Evolutionary conservation across 352 stramenopile genomes (phyloP).

Genomic region (Phytophthora tubulina): DNA sequence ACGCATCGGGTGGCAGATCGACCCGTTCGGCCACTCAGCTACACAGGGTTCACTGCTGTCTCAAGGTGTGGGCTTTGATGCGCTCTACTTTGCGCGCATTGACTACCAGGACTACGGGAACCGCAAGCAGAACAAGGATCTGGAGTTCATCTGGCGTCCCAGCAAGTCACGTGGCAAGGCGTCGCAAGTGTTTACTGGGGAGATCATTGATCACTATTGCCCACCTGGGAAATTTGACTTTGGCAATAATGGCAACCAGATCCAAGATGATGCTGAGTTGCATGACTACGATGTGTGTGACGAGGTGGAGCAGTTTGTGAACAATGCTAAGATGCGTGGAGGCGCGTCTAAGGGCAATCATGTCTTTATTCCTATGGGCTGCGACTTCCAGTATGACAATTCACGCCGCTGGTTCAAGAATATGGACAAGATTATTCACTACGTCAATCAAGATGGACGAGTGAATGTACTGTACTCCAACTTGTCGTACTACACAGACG

Average conservation of each 20-base stretch:
- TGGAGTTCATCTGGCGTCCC: constrained; percentile 97
- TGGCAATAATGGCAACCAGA: constrained; percentile 66
- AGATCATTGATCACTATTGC: constrained; percentile 89
- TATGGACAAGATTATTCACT: constrained; percentile 97
- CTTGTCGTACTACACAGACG: constrained; percentile 95
- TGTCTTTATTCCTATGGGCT: constrained; percentile 93
- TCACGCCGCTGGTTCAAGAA: constrained; percentile 94
- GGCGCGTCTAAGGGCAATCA: constrained; percentile 81
- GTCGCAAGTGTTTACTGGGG: constrained; percentile 88
- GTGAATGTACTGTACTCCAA: constrained; percentile 98
- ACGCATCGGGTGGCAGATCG: constrained; percentile 98
- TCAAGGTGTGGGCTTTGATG: constrained; percentile 94
- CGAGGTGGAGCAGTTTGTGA: constrained; percentile 89
- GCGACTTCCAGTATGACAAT: constrained; percentile 96
- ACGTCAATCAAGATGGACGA: constrained; percentile 91
- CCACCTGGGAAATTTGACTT: constrained; percentile 83
- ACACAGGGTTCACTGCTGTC: constrained; percentile 95
- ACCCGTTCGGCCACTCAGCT: constrained; percentile 95
- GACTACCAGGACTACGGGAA: constrained; percentile 97
- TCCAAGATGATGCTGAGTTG: constrained; percentile 90
- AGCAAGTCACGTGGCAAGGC: constrained; percentile 87
- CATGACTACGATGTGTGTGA: constrained; percentile 91
- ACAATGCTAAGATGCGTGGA: constrained; percentile 74
- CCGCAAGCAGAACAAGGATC: constrained; percentile 84
- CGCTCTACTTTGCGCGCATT: constrained; percentile 98